Evolutionary conservation across 2,329 filamentous ascomycete species (phyloP).

Genomic region (Neurospora sp.): DNA sequence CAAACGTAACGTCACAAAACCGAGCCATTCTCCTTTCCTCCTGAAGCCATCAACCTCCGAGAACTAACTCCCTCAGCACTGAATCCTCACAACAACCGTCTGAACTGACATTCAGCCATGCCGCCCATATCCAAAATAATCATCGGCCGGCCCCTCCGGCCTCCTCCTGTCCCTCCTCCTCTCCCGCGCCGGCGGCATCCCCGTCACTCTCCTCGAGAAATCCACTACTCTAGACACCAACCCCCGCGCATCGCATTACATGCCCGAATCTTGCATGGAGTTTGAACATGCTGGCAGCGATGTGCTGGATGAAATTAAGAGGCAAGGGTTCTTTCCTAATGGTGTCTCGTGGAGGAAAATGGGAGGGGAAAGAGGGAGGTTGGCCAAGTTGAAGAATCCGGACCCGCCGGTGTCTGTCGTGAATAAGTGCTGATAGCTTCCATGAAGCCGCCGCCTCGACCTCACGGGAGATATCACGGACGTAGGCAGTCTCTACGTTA

Average conservation of each 20-base stretch:
- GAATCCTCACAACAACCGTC: too few relatives aligned
- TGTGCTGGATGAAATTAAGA: slow-evolving; percentile 15
- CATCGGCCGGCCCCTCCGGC: background rate
- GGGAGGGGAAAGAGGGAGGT: background rate
- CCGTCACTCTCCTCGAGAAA: slow-evolving; percentile 20
- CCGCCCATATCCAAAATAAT: background rate
- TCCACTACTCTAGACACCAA: slow-evolving; percentile 19
- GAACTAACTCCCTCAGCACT: too few relatives aligned
- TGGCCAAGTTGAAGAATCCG: slow-evolving; percentile 11
- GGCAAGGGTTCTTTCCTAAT: slow-evolving; percentile 15
- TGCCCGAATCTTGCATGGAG: slow-evolving; percentile 16
- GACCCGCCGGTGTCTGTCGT: background rate
- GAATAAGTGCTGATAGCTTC: too few relatives aligned
- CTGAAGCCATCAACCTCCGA: too few relatives aligned
- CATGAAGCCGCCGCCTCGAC: slow-evolving; percentile 27
- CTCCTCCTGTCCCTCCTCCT: slow-evolving; percentile 16
- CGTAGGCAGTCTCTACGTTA: slow-evolving; percentile 31
- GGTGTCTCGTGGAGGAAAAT: slow-evolving; percentile 8
- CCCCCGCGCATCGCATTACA: slow-evolving; percentile 24
- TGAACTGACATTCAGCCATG: background rate
- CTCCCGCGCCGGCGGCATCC: slow-evolving; percentile 15
- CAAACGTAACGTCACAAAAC: too few relatives aligned
- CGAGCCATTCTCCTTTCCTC: too few relatives aligned
- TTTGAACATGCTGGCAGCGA: slow-evolving; percentile 17
- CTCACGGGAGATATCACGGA: slow-evolving; percentile 41